Evolutionary conservation across 1,139 yeast species (phyloP).

Genomic region (Scheffersomyces segobiensis): DNA sequence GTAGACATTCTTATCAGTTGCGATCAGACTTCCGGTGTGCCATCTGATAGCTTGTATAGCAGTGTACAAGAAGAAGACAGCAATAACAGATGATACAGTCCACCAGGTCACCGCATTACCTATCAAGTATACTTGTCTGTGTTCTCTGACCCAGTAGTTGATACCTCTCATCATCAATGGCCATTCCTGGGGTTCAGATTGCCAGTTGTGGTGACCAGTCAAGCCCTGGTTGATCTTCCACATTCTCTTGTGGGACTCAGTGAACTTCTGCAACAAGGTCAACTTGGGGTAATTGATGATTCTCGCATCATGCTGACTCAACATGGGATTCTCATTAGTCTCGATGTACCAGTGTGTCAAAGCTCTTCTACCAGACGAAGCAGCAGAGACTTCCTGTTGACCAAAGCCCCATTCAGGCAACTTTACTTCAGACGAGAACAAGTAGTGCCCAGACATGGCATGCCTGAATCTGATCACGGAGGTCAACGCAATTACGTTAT

Average conservation of each 20-base stretch:
- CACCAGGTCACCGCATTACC: conserved; percentile 96
- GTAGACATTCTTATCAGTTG: conserved; percentile 55
- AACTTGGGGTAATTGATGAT: conserved; percentile 60
- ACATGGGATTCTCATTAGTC: conserved; percentile 54
- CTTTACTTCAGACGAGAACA: conserved; percentile 83
- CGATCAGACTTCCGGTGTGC: conserved; percentile 64
- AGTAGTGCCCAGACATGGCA: conserved; percentile 84
- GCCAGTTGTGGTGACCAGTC: conserved; percentile 83
- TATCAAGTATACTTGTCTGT: conserved; percentile 77
- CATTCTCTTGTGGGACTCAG: conserved; percentile 84
- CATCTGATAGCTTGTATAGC: conserved; percentile 64
- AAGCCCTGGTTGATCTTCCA: conserved; percentile 88
- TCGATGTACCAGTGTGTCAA: conserved; percentile 89
- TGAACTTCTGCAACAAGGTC: conserved; percentile 66
- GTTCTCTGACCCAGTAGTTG: conserved; percentile 84
- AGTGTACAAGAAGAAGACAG: conserved; percentile 55
- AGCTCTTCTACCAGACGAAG: conserved; percentile 73
- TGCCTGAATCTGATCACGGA: conserved; percentile 87
- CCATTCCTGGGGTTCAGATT: conserved; percentile 88
- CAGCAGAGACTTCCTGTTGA: conserved; percentile 96
- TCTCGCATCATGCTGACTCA: conserved; percentile 22
- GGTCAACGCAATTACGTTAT: conserved; percentile 71
- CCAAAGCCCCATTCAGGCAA: conserved; percentile 96
- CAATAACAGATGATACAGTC: conserved; percentile 64
- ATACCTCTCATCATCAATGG: conserved; percentile 88